phyloP scores from a whole-genome alignment of 768 basidiomycete species.

The Tricholoma sp. region DNA sequence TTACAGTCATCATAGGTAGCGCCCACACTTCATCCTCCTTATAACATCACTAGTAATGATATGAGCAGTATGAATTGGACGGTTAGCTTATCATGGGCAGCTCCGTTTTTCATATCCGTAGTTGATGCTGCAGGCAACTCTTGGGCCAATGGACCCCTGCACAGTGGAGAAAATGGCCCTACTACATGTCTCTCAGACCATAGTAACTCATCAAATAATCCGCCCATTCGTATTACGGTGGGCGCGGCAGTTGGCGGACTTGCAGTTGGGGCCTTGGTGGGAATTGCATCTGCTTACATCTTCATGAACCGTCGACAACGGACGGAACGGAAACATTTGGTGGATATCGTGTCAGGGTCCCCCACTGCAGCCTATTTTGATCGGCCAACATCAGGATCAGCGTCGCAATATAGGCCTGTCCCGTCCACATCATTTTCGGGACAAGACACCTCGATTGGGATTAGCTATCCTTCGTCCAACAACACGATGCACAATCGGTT shows the following conservation, averaged over 20 bases:
- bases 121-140: constrained; percentile 43
- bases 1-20: constrained; percentile 37
- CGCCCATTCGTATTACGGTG: constrained; percentile 20
- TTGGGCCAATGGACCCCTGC: constrained; percentile 57
- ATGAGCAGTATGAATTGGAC: constrained; percentile 52
- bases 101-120: constrained; percentile 53
- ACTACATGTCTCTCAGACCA: constrained; percentile 35
- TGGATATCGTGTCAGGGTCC: constrained; percentile 21
- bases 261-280: constrained; percentile 30
- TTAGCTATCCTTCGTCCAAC: constrained; percentile 7
- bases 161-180: constrained; percentile 40
- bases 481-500: constrained; percentile 9
- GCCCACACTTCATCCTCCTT: constrained; percentile 56
- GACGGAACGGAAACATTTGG: constrained; percentile 19
- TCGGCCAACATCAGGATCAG: constrained; percentile 9
- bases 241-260: constrained; percentile 38
- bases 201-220: not conserved
- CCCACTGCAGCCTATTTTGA: constrained; percentile 15
- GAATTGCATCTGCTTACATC: constrained; percentile 25
- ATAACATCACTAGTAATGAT: constrained; percentile 45
- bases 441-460: constrained; percentile 14
- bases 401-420: constrained; percentile 22
- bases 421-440: constrained; percentile 15
- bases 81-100: constrained; percentile 45
- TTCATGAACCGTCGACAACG: constrained; percentile 26